Evolutionary conservation across 1,284 basidiomycete genomes (phyloP).

Genomic region (Ceratobasidium sp.): DNA sequence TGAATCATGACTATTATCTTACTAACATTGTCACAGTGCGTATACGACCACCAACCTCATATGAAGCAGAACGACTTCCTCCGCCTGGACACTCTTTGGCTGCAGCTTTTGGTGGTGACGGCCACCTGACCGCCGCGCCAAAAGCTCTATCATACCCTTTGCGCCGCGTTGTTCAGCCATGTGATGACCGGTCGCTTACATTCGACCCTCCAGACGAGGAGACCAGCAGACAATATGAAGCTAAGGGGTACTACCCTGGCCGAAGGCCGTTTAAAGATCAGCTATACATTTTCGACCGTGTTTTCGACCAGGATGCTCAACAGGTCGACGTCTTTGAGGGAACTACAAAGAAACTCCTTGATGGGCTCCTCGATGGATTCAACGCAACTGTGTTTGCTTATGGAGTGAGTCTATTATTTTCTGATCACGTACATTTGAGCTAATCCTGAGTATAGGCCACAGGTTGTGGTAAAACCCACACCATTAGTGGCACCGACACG

Average conservation of each 20-base stretch:
- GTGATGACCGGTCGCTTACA: constrained; percentile 89
- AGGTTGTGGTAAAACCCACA: constrained; percentile 97
- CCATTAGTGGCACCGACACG: constrained; percentile 87
- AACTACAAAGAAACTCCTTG: constrained; percentile 84
- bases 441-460: constrained; percentile 74
- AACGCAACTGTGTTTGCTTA: constrained; percentile 98
- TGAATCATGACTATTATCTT: constrained; percentile 13
- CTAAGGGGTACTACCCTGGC: constrained; percentile 82
- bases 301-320: constrained; percentile 80
- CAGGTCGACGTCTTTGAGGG: constrained; percentile 89
- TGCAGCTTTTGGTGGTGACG: constrained; percentile 79
- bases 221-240: constrained; percentile 75
- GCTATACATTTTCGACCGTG: constrained; percentile 94
- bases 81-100: constrained; percentile 68
- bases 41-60: constrained; percentile 85
- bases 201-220: constrained; percentile 94
- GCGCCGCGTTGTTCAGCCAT: constrained; percentile 78
- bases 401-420: constrained; percentile 72
- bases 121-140: constrained; percentile 73
- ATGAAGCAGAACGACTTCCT: constrained; percentile 83
- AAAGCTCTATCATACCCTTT: constrained; percentile 58
- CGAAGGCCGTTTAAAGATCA: constrained; percentile 92
- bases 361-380: constrained; percentile 89
- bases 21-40: constrained; percentile 68
- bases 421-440: constrained; percentile 46